Percentiles rank a stretch among this genome's conserved stretches.
Evolutionary conservation across 2,329 filamentous ascomycete species (phyloP).

Genomic region (Fusarium tricinctum): DNA sequence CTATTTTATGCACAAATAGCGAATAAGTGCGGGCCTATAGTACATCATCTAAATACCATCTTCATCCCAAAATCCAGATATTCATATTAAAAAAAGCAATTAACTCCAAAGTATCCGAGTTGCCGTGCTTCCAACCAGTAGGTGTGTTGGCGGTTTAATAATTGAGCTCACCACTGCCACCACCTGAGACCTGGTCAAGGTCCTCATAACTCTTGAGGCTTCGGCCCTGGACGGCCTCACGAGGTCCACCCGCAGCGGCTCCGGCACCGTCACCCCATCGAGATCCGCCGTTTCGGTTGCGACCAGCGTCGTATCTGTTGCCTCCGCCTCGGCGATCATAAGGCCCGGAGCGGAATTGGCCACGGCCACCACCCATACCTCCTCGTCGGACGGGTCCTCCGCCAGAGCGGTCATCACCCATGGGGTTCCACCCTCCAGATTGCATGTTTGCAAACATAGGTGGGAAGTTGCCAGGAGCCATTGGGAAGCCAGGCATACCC

Average conservation of each 20-base stretch:
- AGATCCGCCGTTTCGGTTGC: constrained; percentile 65
- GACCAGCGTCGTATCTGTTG: constrained; percentile 65
- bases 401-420: constrained; percentile 70
- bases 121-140: constrained; percentile 4
- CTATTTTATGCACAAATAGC: constrained; percentile 13
- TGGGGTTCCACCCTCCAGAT: constrained; percentile 65
- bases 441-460: constrained; percentile 69
- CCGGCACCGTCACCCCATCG: constrained; percentile 83
- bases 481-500: constrained; percentile 71
- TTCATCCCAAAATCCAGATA: constrained; percentile 22
- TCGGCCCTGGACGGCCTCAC: constrained; percentile 91
- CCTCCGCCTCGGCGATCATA: constrained; percentile 78
- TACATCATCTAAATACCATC: constrained; percentile 38
- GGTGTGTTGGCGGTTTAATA: constrained; percentile 70
- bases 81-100: constrained; percentile 36
- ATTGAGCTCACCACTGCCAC: constrained; percentile 86
- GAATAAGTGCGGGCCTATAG: constrained; percentile 37
- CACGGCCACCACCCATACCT: constrained; percentile 65
- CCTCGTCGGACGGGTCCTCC: constrained; percentile 81
- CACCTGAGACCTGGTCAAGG: constrained; percentile 84
- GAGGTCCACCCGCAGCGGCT: constrained; percentile 82
- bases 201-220: constrained; percentile 98
- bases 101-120: constrained; percentile 33
- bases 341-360: constrained; percentile 76
- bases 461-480: constrained; percentile 62